Conservation (phyloP, 2,329 filamentous ascomycete genomes). For the Capronia americana region DNA sequence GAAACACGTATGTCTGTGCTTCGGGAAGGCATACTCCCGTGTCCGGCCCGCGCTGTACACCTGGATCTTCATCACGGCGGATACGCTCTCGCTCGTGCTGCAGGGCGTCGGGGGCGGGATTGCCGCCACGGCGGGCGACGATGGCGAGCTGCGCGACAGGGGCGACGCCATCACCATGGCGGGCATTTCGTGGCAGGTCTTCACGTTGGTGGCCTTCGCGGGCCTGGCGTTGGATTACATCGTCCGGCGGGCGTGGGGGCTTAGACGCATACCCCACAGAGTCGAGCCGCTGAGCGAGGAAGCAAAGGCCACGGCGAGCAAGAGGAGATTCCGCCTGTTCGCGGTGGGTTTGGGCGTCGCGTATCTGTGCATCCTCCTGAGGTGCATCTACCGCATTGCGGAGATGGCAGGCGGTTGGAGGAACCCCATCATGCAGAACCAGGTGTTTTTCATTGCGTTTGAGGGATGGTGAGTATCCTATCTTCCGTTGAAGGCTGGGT, state of each 20-base stretch:
- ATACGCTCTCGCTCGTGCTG: not conserved
- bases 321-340: no score
- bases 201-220: not conserved
- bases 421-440: conserved; percentile 54
- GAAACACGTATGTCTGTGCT: not conserved
- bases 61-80: not conserved
- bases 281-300: no score
- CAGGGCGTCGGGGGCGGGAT: not conserved
- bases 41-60: not conserved
- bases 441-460: conserved; percentile 53
- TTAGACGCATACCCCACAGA: no score
- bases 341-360: no score
- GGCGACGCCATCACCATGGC: not conserved
- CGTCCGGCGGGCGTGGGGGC: no score
- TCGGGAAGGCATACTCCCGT: not conserved
- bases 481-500: no score
- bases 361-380: no score
- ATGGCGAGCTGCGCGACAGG: no score
- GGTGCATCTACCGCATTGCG: conserved; percentile 55
- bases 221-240: no score
- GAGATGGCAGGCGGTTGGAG: conserved; percentile 56
- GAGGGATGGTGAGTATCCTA: no score
- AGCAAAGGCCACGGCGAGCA: no score
- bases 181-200: not conserved
- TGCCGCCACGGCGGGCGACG: no score